Evolutionary conservation across 2,329 filamentous ascomycete species (phyloP).

Genomic region (Elsinoe australis): DNA sequence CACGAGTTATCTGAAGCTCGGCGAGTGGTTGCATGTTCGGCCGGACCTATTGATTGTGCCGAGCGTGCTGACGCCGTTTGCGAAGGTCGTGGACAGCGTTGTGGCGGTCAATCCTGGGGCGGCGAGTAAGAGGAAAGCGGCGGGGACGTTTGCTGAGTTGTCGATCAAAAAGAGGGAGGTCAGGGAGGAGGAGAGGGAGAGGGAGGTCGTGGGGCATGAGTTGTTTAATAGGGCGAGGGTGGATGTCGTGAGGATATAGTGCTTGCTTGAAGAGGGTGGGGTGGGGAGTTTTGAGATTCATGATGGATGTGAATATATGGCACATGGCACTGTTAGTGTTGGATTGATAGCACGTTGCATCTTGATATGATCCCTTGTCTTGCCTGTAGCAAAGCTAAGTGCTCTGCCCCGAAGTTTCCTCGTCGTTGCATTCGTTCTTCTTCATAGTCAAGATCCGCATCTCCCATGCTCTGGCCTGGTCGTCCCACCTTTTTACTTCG

Average conservation of each 20-base stretch:
- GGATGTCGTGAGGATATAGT: constrained; percentile 71
- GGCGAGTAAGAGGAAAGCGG: constrained; percentile 72
- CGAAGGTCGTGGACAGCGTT: constrained; percentile 85
- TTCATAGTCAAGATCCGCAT: too few species aligned
- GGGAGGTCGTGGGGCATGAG: constrained; percentile 59
- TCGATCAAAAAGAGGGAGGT: constrained; percentile 59
- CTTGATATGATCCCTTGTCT: too few species aligned
- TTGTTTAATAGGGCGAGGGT: constrained; percentile 77
- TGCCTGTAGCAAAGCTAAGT: too few species aligned
- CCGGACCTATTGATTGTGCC: constrained; percentile 81
- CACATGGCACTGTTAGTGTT: too few species aligned
- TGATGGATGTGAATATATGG: too few species aligned
- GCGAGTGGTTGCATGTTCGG: constrained; percentile 78
- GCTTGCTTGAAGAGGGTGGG: too few species aligned
- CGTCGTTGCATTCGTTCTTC: too few species aligned
- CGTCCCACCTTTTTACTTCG: too few species aligned
- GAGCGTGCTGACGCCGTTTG: constrained; percentile 75
- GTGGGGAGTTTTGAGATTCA: too few species aligned
- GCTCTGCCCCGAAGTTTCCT: too few species aligned
- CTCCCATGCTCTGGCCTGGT: too few species aligned
- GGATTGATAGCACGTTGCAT: too few species aligned
- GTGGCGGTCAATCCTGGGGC: constrained; percentile 85
- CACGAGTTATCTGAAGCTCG: constrained; percentile 73
- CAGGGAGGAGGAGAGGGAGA: constrained; percentile 50
- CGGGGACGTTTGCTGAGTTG: constrained; percentile 81